phyloP scores from a whole-genome alignment of 495 filamentous ascomycete genomes.

The Echria macrotheca region DNA sequence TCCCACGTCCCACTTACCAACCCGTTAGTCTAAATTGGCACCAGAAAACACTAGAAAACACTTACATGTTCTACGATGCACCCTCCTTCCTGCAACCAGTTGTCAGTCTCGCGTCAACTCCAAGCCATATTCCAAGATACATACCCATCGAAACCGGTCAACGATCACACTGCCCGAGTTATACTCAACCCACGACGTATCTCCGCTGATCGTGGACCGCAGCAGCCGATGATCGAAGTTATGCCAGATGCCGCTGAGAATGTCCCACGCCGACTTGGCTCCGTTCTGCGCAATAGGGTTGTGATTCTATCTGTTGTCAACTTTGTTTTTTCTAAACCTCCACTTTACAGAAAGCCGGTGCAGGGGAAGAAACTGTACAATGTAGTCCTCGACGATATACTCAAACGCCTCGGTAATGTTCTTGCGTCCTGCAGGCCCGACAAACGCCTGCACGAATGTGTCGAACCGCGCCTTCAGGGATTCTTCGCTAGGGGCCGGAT shows the following conservation, averaged over 20 bases:
- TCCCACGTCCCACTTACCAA: neutral
- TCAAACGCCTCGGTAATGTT: constrained; percentile 33
- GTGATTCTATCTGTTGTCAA: constrained; percentile 28
- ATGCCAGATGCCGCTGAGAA: constrained; percentile 31
- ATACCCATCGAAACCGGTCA: constrained; percentile 35
- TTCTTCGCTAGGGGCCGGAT: constrained; percentile 20
- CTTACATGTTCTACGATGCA: constrained; percentile 40
- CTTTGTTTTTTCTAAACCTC: neutral
- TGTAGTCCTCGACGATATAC: constrained; percentile 33
- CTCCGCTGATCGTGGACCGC: constrained; percentile 24
- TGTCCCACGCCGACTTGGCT: constrained; percentile 31
- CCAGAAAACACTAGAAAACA: constrained; percentile 1
- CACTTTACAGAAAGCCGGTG: too few species aligned
- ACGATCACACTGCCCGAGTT: constrained; percentile 24
- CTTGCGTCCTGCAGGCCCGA: constrained; percentile 25
- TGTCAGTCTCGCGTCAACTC: too few species aligned
- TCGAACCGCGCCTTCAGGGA: constrained; percentile 24
- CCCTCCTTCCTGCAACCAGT: too few species aligned
- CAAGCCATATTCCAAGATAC: too few species aligned
- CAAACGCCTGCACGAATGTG: constrained; percentile 31
- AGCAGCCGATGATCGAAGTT: constrained; percentile 22
- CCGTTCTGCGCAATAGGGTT: constrained; percentile 34
- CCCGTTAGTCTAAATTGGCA: neutral
- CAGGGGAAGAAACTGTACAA: constrained; percentile 26
- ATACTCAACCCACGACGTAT: constrained; percentile 37